These are phyloP conservation scores for Kurtzmaniella quercitrusa DNA, from an alignment of 1,139 yeast genomes.

Conservation along the genomic window DNA sequence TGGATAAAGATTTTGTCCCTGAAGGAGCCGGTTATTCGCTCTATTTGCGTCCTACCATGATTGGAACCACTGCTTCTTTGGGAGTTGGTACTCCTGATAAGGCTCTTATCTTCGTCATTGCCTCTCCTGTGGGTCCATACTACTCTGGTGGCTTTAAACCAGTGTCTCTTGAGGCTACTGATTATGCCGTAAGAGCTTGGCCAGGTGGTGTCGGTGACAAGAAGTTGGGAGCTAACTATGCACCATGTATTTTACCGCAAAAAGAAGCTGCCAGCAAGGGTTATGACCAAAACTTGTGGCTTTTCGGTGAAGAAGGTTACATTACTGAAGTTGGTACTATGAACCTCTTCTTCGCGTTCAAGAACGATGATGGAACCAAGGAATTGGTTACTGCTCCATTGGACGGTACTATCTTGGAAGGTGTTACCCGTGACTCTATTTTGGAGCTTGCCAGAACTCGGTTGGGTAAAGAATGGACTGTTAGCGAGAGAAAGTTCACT, in stretches of 20 bases:
- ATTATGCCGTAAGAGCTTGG: slow-evolving; percentile 96
- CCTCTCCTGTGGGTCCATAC: slow-evolving; percentile 95
- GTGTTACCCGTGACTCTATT: slow-evolving; percentile 92
- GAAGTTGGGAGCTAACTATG: slow-evolving; percentile 96
- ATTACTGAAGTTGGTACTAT: slow-evolving; percentile 97
- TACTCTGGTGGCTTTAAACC: slow-evolving; percentile 91
- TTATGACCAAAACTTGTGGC: slow-evolving; percentile 93
- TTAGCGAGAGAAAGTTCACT: slow-evolving; percentile 78
- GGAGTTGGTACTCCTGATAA: slow-evolving; percentile 80
- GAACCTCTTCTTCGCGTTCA: slow-evolving; percentile 87
- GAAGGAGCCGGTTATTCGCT: slow-evolving; percentile 81
- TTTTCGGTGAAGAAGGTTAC: slow-evolving; percentile 84
- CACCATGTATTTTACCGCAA: slow-evolving; percentile 91
- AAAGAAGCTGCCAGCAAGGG: slow-evolving; percentile 84
- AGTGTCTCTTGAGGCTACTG: slow-evolving; percentile 88
- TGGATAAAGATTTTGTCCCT: slow-evolving; percentile 80
- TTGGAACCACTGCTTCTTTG: slow-evolving; percentile 82
- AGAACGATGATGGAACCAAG: slow-evolving; percentile 71
- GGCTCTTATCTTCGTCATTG: slow-evolving; percentile 80
- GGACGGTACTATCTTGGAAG: slow-evolving; percentile 95
- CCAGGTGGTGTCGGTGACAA: slow-evolving; percentile 97
- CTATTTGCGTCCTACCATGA: slow-evolving; percentile 90
- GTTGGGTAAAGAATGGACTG: slow-evolving; percentile 71
- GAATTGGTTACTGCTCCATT: slow-evolving; percentile 95
- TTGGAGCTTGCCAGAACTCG: slow-evolving; percentile 70